phyloP scores from a whole-genome alignment of 2,329 filamentous ascomycete species.

The Hyphodiscus sp. region DNA sequence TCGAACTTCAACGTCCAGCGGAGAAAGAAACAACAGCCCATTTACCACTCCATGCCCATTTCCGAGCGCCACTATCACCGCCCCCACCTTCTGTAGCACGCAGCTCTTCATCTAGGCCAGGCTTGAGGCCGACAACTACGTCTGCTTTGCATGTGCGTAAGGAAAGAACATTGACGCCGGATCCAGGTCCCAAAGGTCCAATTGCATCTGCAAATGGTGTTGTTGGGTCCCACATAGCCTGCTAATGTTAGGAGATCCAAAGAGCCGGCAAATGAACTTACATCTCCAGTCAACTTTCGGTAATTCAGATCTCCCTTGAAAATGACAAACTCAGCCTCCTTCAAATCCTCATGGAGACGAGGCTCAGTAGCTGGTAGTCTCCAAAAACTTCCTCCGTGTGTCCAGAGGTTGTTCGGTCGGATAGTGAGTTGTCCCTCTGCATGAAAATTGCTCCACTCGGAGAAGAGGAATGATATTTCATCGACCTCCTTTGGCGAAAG shows the following conservation, averaged over 20 bases:
- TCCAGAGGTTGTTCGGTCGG: conserved; percentile 88
- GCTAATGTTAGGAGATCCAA: conserved; percentile 10
- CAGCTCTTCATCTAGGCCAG: conserved; percentile 78
- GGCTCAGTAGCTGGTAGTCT: conserved; percentile 64
- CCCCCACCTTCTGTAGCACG: conserved; percentile 61
- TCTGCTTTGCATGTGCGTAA: conserved; percentile 95
- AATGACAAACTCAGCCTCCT: conserved; percentile 77
- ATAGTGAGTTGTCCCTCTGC: conserved; percentile 77
- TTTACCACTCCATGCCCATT: conserved; percentile 95
- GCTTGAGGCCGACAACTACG: conserved; percentile 80
- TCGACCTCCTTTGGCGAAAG: conserved; percentile 61
- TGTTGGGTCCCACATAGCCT: conserved; percentile 77
- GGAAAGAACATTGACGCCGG: conserved; percentile 77
- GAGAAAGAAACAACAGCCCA: conserved; percentile 92
- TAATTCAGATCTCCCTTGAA: conserved; percentile 99
- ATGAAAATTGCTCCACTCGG: conserved; percentile 74
- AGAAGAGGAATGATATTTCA: conserved; percentile 70
- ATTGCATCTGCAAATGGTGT: conserved; percentile 82
- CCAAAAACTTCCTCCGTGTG: conserved; percentile 82
- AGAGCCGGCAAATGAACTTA: conserved; percentile 38
- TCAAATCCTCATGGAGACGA: conserved; percentile 68
- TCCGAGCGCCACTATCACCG: conserved; percentile 56
- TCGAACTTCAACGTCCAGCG: conserved; percentile 40
- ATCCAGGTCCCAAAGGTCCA: conserved; percentile 74
- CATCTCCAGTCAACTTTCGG: conserved; percentile 83